Base-by-base conservation (phyloP, 768 basidiomycete genomes). In the Hemileccinum impolitum region DNA sequence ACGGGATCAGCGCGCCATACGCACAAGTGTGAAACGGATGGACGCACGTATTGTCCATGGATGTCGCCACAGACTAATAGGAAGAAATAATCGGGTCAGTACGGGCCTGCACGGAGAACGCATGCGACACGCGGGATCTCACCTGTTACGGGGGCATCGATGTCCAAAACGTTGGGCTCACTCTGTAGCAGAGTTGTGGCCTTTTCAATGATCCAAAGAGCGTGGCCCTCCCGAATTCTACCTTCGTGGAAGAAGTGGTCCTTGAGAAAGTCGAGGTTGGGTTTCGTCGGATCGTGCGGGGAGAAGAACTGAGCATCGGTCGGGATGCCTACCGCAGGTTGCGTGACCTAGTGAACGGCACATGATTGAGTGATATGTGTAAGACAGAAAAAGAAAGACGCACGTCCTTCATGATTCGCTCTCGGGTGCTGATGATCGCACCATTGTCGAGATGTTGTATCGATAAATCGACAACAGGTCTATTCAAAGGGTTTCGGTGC, bases 251-350 rank as follows among this genome's bases (percentile, higher is more conserved):
- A 84, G 67, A 87, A 85, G 66, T 87, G 85, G 60, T 85, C 85
- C 70, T 85, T 87, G 50, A 87, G 72, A 66, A 84, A 86, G 4
- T 81, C 83, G 48, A 86, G 78, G 60, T 86, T 80, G 21, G 84
- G 84, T 56, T 85, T 84, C n/a, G 71, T 71, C 17, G 73, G 75
- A 59, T 85, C 85, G 39, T 73, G 68, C 25, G 74, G 72, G 42
- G 87, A 84, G 73, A 84, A 92, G 70, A 93, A 84, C 54, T 92
- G 81, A 14, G 76, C 80, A 53, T 90, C 85, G 4, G 81, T 81
- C 0, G 89, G 90, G 42, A 75, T 75, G 53, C 71, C 64, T 47
- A 77, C 69, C 2, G 79, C 83, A 13, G 87, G 90, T 19, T 74
- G 80, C 51, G 78, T 77, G n/a, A 91, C 87, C 87, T 90, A 34